Evolutionary conservation across 2,329 filamentous ascomycete genomes (phyloP), one percentile per base, ranked within the genome.

Genomic region (Bimuria novae-zelandiae): DNA sequence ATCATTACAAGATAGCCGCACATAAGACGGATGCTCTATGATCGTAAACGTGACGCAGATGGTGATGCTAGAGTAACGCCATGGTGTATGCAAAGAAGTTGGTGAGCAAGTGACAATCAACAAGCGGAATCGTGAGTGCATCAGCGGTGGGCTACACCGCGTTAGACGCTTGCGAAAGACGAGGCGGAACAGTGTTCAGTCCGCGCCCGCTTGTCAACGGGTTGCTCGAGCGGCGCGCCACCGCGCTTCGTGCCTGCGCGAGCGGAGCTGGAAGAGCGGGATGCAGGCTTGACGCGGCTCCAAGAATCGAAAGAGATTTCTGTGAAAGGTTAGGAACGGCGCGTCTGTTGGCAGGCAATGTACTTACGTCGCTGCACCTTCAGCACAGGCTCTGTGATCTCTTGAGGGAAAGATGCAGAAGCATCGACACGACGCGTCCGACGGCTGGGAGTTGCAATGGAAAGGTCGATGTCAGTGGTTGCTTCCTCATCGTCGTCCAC

Each of bases 281-380:
- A 55, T 6, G 59, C 51, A 1, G 73, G 76, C 78, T 90, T 90
- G 62, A 83, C 84, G 52, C 86, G 84, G 57, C 79, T 82, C 87
- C 87, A 91, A 33, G 79, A 79, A 62, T 89, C 85, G 62, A 90
- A 90, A 2, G 65, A 68, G 22, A 68, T 66, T 57, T 71, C 68
- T 68, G 39, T 3, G 11, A 12, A 27, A 16, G 22, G 23, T 54
- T 32, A 48, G 32, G 14, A 12, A 11, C 2, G 11, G 12, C 23
- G 1, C 8, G 16, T 7, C 49, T 62, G 22, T 63, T 57, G n/a
- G 11, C 16, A 6, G 11, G 23, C 10, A 10, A 25, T 68, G 61
- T 14, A 60, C 49, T 81, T 76, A 75, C 82, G 84, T 65, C 87
- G 82, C 12, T 84, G 88, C 12, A 86, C 82, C 49, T 76, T 78